Base-by-base conservation (phyloP, 805 yeast genomes). In the Blastobotrys americana region DNA sequence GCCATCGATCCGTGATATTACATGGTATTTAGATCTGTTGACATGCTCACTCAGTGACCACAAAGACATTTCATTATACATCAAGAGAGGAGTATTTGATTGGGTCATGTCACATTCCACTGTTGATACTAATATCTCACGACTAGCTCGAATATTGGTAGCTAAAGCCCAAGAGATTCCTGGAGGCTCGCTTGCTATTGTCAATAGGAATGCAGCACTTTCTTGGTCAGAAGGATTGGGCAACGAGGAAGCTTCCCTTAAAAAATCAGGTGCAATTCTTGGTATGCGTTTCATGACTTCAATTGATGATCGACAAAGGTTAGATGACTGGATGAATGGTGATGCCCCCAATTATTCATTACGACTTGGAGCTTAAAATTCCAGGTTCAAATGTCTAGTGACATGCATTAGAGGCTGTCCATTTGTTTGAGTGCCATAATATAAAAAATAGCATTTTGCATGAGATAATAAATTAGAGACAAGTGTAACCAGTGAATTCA, bases 21-120 rank as follows among this genome's bases (percentile, higher is more conserved):
- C 71, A 1, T 88, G 96, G 96, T 64, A 84, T 4, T 56, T 86
- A 37, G 69, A 67, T 4, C 65, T 65, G 10, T 56, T 86, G 31
- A 61, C 64, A 3, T 48, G 57, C 10, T 80, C 84, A n/a, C 59
- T 74, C 2, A 71, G 68, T 9, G 66, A 68, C 10, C 59, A 60
- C 6, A 53, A 57, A 5, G 95, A 87, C 56, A 68, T 84, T 42
- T 64, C 69, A 20, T 57, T 78, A 1, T 59, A 84, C 44, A 69
- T 72, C 47, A 67, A 65, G 40, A 71, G 67, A 44, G 80, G 79
- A 4, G 71, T 82, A 2, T 61, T 86, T 44, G 96, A 87, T 51
- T 78, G 87, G 80, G 50, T 76, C 1, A 53, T 82, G 56, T 77
- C 78, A 47, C 62, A 82, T 44, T 33, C 46, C 4, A 13, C 31